These are phyloP conservation scores for Tolypocladium album DNA, from an alignment of 2,329 filamentous ascomycete genomes.

Conservation along the genomic window DNA sequence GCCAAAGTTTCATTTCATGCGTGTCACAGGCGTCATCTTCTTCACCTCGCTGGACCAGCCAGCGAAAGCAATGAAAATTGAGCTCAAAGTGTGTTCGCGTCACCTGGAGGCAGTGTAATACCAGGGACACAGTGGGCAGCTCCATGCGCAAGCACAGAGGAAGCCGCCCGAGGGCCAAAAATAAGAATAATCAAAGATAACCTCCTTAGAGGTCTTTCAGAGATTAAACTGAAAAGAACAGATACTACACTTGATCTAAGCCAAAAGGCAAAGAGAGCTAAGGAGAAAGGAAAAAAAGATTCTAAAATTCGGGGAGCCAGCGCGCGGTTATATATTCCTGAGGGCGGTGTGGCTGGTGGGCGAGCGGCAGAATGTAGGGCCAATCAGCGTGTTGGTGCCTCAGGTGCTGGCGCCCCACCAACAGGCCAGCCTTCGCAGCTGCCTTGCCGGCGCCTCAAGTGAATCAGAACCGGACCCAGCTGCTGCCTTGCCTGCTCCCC, in stretches of 20 bases:
- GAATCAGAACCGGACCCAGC: neutral
- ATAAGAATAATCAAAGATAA: constrained; percentile 75
- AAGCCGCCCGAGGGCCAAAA: constrained; percentile 24
- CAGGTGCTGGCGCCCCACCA: neutral
- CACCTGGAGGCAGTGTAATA: constrained; percentile 34
- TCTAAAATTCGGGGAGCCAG: constrained; percentile 1
- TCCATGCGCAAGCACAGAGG: constrained; percentile 32
- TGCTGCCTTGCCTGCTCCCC: neutral
- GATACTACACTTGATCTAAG: constrained; percentile 94
- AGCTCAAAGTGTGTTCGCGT: constrained; percentile 20
- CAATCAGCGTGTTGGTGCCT: neutral
- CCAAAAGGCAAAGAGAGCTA: constrained; percentile 45
- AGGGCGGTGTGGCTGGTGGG: constrained; percentile 2
- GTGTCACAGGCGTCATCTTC: constrained; percentile 29
- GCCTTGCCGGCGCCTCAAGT: neutral
- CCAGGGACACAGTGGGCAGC: constrained; percentile 30
- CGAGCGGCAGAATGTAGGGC: constrained; percentile 3
- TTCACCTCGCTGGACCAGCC: constrained; percentile 24
- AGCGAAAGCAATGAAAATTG: constrained; percentile 25
- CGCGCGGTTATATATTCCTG: constrained; percentile 12
- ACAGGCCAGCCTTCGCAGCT: neutral
- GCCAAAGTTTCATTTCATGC: neutral
- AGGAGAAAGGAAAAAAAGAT: constrained; percentile 20
- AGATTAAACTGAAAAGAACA: constrained; percentile 97
- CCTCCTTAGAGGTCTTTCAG: constrained; percentile 70